These are phyloP conservation scores for Cephalotrichum gorgonifer DNA, from an alignment of 2,329 filamentous ascomycete genomes.

Conservation along the genomic window DNA sequence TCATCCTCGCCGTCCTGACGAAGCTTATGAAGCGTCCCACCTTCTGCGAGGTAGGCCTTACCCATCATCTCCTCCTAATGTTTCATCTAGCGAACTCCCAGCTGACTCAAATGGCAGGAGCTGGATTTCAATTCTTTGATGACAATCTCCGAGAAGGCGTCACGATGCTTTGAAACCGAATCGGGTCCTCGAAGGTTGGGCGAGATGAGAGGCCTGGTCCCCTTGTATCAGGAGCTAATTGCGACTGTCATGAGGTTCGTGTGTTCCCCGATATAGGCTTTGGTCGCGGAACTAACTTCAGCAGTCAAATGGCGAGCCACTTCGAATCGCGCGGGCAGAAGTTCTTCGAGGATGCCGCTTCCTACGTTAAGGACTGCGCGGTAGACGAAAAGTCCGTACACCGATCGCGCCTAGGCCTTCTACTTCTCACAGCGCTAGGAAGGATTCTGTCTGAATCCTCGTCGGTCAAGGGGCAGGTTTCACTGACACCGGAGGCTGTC, in stretches of 20 bases:
- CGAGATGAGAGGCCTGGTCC: slow-evolving; percentile 6
- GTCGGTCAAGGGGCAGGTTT: slow-evolving; percentile 10
- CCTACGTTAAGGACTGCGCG: slow-evolving; percentile 11
- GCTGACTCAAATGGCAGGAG: slow-evolving; percentile 12
- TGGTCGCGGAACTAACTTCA: not conserved
- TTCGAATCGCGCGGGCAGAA: slow-evolving; percentile 29
- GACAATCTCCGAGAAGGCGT: slow-evolving; percentile 21
- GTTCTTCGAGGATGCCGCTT: slow-evolving; percentile 23
- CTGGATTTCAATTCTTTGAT: slow-evolving; percentile 29
- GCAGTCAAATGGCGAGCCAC: slow-evolving; percentile 31
- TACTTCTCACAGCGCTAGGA: slow-evolving; percentile 23
- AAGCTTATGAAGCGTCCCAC: slow-evolving; percentile 41
- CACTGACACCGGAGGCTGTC: slow-evolving; percentile 13
- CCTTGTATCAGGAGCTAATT: slow-evolving; percentile 15
- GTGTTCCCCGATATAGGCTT: not conserved
- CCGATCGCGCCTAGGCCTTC: slow-evolving; percentile 18
- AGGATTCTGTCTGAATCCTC: slow-evolving; percentile 17
- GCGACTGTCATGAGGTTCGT: slow-evolving; percentile 15
- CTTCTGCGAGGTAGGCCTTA: slow-evolving; percentile 29
- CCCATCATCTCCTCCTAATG: not conserved
- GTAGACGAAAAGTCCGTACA: slow-evolving; percentile 7
- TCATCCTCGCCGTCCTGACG: slow-evolving; percentile 11
- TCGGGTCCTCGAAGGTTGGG: not conserved
- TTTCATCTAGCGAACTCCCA: not conserved
- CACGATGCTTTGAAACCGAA: slow-evolving; percentile 3